Evolutionary conservation across 2,329 filamentous ascomycete genomes (phyloP).

Genomic region (Epichloe typhina): DNA sequence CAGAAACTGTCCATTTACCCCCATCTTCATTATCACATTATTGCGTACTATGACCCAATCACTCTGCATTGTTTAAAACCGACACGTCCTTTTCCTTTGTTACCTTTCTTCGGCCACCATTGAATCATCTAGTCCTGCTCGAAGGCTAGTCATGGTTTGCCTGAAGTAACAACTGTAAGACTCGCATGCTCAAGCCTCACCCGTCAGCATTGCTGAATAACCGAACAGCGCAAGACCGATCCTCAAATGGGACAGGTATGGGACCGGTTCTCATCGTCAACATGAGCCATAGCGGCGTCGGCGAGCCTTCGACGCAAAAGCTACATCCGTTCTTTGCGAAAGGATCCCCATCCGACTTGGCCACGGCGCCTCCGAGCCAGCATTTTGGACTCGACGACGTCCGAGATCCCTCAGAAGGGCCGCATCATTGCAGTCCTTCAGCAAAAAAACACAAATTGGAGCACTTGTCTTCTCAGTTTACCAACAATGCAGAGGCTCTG

Average conservation of each 20-base stretch:
- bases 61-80: no score
- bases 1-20: neutral
- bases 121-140: neutral
- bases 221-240: neutral
- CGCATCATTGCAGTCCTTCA: neutral
- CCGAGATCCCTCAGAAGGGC: neutral
- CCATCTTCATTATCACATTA: neutral
- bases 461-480: conserved; percentile 6
- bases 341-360: conserved; percentile 7
- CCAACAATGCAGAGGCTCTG: neutral
- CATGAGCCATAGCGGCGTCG: conserved; percentile 30
- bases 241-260: conserved; percentile 32
- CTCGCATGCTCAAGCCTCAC: neutral
- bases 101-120: neutral
- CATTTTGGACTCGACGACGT: neutral
- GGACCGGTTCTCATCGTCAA: conserved; percentile 27
- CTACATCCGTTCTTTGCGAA: conserved; percentile 43
- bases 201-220: neutral
- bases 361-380: neutral
- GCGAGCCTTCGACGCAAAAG: conserved; percentile 26
- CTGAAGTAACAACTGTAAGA: neutral
- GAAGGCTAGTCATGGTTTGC: neutral
- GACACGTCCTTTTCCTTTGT: no score
- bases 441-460: conserved; percentile 4
- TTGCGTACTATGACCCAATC: neutral